A percentile compares a stretch with the other conserved stretches of the same genome.
Conservation (phyloP, 129 eudicot genomes). For the Saposhnikovia divaricata region DNA sequence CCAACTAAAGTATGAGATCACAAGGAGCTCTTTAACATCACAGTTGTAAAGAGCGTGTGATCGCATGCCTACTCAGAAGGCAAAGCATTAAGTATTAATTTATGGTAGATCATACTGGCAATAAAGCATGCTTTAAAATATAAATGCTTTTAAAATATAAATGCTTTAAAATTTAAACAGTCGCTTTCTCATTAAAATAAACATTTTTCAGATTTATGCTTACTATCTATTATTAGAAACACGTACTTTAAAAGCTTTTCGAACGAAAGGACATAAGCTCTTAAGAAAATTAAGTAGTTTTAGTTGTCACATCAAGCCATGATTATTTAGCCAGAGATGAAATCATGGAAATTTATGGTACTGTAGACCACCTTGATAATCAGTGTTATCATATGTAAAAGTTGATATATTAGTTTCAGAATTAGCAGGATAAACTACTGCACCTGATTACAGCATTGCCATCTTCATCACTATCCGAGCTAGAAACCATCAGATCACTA, state of each 20-base stretch:
- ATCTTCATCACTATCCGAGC: slow-evolving; percentile 65
- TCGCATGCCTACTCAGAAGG: neutral
- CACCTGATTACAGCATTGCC: slow-evolving; percentile 46
- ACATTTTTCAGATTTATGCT: neutral
- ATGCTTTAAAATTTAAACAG: neutral
- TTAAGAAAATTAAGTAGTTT: neutral
- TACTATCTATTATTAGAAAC: neutral
- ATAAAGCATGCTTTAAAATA: neutral
- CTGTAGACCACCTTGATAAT: neutral
- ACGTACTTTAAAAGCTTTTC: neutral
- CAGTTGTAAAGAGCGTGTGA: neutral
- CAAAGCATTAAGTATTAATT: neutral
- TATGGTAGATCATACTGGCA: neutral
- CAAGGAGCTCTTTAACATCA: too few relatives aligned
- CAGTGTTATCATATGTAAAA: neutral
- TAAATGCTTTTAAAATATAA: neutral
- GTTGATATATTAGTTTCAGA: neutral
- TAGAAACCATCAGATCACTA: slow-evolving; percentile 42
- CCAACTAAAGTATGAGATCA: neutral
- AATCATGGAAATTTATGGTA: neutral
- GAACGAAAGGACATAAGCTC: neutral
- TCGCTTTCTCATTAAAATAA: neutral
- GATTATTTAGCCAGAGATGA: neutral
- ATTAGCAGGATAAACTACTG: neutral
- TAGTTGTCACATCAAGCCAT: neutral